Evolutionary conservation across 78 protist genomes (phyloP).

Genomic region (Dictyostelium capitatum): DNA sequence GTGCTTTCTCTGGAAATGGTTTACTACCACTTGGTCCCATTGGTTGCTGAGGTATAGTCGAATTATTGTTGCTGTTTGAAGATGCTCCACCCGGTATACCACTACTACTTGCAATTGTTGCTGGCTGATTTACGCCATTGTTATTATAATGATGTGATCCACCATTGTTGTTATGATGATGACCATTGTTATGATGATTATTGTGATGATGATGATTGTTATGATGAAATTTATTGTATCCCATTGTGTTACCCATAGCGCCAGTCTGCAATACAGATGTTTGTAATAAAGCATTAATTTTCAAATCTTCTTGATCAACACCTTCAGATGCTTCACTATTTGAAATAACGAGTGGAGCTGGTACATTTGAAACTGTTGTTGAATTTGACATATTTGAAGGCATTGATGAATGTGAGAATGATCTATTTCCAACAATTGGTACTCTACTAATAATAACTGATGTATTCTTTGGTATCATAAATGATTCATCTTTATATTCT

Average conservation of each 20-base stretch:
- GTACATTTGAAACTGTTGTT: neutral
- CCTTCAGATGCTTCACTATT: neutral
- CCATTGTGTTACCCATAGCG: neutral
- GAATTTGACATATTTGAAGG: neutral
- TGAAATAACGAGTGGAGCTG: slow-evolving; percentile 34
- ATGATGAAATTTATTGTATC: neutral
- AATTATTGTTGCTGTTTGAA: neutral
- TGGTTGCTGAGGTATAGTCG: neutral
- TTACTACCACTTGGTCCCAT: neutral
- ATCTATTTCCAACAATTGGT: slow-evolving; percentile 19
- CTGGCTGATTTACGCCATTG: neutral
- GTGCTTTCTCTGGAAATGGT: slow-evolving; percentile 10
- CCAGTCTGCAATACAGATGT: neutral
- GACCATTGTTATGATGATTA: neutral
- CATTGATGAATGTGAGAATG: neutral
- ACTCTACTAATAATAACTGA: slow-evolving; percentile 42
- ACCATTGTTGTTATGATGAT: neutral
- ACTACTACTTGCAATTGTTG: neutral
- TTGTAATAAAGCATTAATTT: slow-evolving; percentile 39
- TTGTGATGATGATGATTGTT: neutral
- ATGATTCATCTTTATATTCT: slow-evolving; percentile 73
- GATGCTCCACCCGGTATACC: too few species aligned
- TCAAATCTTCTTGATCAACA: slow-evolving; percentile 40
- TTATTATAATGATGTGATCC: neutral
- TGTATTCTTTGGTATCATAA: slow-evolving; percentile 76